Percentiles rank a stretch among this genome's conserved stretches.
Evolutionary conservation across 2,329 filamentous ascomycete genomes (phyloP).

Genomic region (Neurospora crassa): DNA sequence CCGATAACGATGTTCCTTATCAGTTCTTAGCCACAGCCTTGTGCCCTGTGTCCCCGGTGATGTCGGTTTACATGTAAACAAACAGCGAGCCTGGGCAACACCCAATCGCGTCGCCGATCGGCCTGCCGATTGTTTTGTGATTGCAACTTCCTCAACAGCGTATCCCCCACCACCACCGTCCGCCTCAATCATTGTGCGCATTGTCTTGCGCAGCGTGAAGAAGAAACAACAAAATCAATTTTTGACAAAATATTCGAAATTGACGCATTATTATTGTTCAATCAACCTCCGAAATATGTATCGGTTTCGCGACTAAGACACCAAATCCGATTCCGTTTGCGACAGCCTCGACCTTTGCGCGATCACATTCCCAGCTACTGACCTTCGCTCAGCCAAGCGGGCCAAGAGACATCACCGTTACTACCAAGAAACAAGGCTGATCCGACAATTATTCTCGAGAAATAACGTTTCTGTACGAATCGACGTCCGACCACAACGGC

Average conservation of each 20-base stretch:
- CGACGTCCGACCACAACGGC: neutral
- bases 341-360: neutral
- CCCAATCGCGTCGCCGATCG: neutral
- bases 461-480: neutral
- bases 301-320: neutral
- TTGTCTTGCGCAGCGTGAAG: neutral
- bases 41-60: constrained; percentile 5
- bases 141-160: constrained; percentile 10
- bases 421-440: neutral
- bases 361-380: neutral
- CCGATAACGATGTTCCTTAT: neutral
- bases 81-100: constrained; percentile 8
- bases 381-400: neutral
- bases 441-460: neutral
- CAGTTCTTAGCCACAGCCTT: neutral
- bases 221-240: neutral
- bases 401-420: neutral
- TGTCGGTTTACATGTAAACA: constrained; percentile 15
- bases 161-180: neutral
- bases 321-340: neutral
- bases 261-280: neutral
- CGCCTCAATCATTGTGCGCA: neutral
- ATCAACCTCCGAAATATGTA: neutral
- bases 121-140: constrained; percentile 13
- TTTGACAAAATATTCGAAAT: neutral